Evolutionary conservation across 306 rosid genomes (phyloP).

Genomic region (Quillaja saponaria): DNA sequence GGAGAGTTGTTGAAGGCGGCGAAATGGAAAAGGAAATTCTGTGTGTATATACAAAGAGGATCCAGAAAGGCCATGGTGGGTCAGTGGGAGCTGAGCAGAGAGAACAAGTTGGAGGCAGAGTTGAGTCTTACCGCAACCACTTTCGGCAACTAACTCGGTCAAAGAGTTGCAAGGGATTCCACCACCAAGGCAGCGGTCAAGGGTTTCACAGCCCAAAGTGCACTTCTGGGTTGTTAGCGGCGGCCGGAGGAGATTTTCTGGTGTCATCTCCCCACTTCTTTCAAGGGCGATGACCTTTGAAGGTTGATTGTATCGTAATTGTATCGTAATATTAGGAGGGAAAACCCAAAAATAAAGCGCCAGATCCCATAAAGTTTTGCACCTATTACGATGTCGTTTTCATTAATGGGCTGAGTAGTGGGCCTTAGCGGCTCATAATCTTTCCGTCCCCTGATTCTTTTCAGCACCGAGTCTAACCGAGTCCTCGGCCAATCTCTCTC

Average conservation of each 20-base stretch:
- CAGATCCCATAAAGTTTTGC: no score
- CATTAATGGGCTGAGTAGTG: no score
- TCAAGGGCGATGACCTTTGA: no score
- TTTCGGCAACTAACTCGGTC: conserved; percentile 76
- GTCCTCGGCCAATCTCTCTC: background rate
- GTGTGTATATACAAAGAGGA: conserved; percentile 73
- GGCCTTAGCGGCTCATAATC: no score
- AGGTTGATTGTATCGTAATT: no score
- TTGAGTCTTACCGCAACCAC: conserved; percentile 84
- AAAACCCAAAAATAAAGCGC: no score
- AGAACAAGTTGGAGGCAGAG: conserved; percentile 83
- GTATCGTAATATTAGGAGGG: no score
- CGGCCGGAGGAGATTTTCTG: conserved; percentile 48
- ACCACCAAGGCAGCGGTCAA: conserved; percentile 61
- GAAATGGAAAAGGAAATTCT: conserved; percentile 75
- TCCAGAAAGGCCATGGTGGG: conserved; percentile 73
- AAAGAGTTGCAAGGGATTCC: conserved; percentile 79
- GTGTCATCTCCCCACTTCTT: conserved; percentile 23
- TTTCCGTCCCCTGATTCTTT: no score
- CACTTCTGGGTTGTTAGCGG: conserved; percentile 41
- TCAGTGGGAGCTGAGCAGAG: conserved; percentile 72
- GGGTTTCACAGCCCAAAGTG: conserved; percentile 64
- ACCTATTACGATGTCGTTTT: no score
- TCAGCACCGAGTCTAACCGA: background rate
- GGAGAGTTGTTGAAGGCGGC: conserved; percentile 76